These are phyloP conservation scores for Pugionium cornutum DNA, from an alignment of 345 rosid genomes.

Conservation along the genomic window DNA sequence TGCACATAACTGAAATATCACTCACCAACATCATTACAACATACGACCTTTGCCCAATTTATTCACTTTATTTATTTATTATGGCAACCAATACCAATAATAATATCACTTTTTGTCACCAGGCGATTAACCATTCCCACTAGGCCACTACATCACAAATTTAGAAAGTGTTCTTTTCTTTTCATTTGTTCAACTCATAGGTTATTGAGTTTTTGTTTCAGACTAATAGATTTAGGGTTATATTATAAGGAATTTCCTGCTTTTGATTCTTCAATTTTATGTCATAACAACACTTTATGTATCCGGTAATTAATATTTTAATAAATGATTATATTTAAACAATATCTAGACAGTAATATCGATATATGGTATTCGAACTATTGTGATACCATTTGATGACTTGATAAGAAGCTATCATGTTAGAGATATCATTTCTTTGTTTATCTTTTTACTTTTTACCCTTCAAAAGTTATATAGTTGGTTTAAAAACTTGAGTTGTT, in stretches of 20 bases:
- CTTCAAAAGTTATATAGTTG: too few relatives aligned
- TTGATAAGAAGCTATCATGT: too few relatives aligned
- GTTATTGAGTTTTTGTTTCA: neutral
- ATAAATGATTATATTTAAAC: too few relatives aligned
- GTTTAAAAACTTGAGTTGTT: constrained; percentile 1
- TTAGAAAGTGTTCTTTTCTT: constrained; percentile 11
- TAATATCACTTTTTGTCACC: constrained; percentile 27
- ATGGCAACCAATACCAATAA: constrained; percentile 21
- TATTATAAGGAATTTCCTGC: neutral
- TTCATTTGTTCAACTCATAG: constrained; percentile 1
- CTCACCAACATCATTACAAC: constrained; percentile 38
- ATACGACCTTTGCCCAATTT: constrained; percentile 30
- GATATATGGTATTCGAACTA: too few relatives aligned
- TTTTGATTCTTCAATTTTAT: neutral
- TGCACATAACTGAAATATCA: constrained; percentile 34
- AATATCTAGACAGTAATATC: too few relatives aligned
- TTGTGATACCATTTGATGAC: neutral
- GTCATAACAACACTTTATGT: neutral
- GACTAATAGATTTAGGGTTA: neutral
- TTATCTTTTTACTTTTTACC: too few relatives aligned
- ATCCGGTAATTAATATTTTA: too few relatives aligned
- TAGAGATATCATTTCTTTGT: too few relatives aligned
- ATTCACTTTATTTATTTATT: constrained; percentile 32
- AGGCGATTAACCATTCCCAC: constrained; percentile 33
- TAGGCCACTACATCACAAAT: constrained; percentile 8